Evolutionary conservation across 2,329 filamentous ascomycete species (phyloP), one percentile per base, ranked within the genome.

Genomic region (Ophiostoma ips): DNA sequence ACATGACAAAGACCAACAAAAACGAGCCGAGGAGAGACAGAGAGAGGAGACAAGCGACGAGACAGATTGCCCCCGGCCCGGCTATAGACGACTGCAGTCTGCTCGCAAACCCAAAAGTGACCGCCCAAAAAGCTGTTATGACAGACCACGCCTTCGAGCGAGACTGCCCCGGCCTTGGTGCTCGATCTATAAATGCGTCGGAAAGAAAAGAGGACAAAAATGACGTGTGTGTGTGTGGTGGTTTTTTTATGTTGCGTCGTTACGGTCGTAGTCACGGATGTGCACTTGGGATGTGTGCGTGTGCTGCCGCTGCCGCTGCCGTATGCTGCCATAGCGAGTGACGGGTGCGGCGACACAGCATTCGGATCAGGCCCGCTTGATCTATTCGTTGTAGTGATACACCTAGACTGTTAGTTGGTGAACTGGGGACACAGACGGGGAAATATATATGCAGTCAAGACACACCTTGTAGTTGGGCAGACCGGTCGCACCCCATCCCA

Each of bases 391-490:
- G 71, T 87, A 90, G 66, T 94, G 86, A 65, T 88, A 94, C 55
- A 92, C 82, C 86, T 92, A 56, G 12, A 33, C 15, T 38, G 40
- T 43, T 18, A 38, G 31, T 40, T 35, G 44, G 33, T 10, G 3
- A 28, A 48, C 7, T 28, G 16, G n/a, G n/a, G n/a, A n/a, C n/a
- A n/a, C n/a, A n/a, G n/a, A n/a, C n/a, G n/a, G n/a, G n/a, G n/a
- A n/a, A n/a, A n/a, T n/a, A n/a, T n/a, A n/a, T n/a, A n/a, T n/a
- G n/a, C n/a, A n/a, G n/a, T n/a, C n/a, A 4, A 46, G 57, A 55
- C 78, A 63, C 68, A 95, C 92, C 74, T 90, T 89, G 69, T 98
- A 98, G 69, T 96, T 95, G 38, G 92, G 92, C 61, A 96, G 69
- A n/a, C 92, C 92, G 58, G 76, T 87, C 52, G 85, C 77, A 54